phyloP scores from a whole-genome alignment of 345 rosid species.

The Lepidium aucheri region DNA sequence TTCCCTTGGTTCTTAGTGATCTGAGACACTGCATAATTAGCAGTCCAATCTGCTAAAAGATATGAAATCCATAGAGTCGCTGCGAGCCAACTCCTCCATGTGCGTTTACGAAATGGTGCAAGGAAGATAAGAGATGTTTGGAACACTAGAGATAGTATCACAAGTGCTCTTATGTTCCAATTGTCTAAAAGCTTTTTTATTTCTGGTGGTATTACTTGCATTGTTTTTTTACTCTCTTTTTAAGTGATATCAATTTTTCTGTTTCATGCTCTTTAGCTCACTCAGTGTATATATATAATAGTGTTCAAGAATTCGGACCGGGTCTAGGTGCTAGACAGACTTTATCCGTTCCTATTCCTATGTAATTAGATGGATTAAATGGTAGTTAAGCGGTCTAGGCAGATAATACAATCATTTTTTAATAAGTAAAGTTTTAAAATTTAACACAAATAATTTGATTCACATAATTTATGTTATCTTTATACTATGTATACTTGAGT shows the following conservation, averaged over 20 bases:
- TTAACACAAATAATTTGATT: no score
- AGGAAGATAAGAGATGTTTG: slow-evolving; percentile 43
- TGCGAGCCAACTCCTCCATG: slow-evolving; percentile 24
- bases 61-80: slow-evolving; percentile 46
- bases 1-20: slow-evolving; percentile 43
- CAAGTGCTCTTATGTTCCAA: slow-evolving; percentile 55
- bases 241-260: no score
- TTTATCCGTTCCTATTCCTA: no score
- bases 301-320: no score
- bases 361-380: no score
- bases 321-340: no score
- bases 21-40: slow-evolving; percentile 47
- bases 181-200: slow-evolving; percentile 33
- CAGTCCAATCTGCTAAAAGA: slow-evolving; percentile 55
- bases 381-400: no score
- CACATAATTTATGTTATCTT: no score
- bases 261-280: not conserved
- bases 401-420: no score
- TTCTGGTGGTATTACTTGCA: slow-evolving; percentile 21
- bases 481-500: no score
- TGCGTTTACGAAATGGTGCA: slow-evolving; percentile 45
- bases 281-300: not conserved
- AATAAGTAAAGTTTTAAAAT: no score
- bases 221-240: not conserved
- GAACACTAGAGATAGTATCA: slow-evolving; percentile 42